phyloP scores from a whole-genome alignment of 2,329 filamentous ascomycete species.

The Penicillium crustosum region DNA sequence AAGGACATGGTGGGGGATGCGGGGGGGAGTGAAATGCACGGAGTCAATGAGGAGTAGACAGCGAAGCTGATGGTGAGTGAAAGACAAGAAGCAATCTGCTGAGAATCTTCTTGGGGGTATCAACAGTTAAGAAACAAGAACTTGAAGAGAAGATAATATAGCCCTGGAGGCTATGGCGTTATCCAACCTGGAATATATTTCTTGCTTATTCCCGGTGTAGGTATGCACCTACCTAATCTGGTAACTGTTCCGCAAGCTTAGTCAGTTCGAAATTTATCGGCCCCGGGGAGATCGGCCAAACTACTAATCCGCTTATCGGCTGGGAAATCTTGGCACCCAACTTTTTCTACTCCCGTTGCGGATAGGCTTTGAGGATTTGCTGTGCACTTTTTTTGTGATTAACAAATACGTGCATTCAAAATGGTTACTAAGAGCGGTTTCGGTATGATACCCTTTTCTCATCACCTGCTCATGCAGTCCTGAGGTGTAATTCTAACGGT shows the following conservation, averaged over 20 bases:
- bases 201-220: background rate
- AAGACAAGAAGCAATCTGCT: background rate
- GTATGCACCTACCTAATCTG: slow-evolving; percentile 8
- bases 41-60: background rate
- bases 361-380: slow-evolving; percentile 13
- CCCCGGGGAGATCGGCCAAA: slow-evolving; percentile 39
- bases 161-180: background rate
- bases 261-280: too few species aligned
- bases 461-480: background rate
- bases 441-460: slow-evolving; percentile 29
- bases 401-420: slow-evolving; percentile 22
- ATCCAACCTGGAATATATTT: background rate
- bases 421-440: slow-evolving; percentile 40
- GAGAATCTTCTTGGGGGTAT: background rate
- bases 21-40: slow-evolving; percentile 5
- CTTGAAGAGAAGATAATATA: background rate
- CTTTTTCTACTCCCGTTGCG: slow-evolving; percentile 27
- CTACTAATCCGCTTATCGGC: slow-evolving; percentile 37
- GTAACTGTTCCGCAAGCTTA: slow-evolving; percentile 15
- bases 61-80: background rate
- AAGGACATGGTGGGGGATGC: slow-evolving; percentile 33
- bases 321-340: slow-evolving; percentile 37
- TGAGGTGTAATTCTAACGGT: slow-evolving; percentile 7
- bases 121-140: background rate
- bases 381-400: slow-evolving; percentile 18